Evolutionary conservation across 805 yeast species (phyloP).

Genomic region (Zygotorulaspora florentina): DNA sequence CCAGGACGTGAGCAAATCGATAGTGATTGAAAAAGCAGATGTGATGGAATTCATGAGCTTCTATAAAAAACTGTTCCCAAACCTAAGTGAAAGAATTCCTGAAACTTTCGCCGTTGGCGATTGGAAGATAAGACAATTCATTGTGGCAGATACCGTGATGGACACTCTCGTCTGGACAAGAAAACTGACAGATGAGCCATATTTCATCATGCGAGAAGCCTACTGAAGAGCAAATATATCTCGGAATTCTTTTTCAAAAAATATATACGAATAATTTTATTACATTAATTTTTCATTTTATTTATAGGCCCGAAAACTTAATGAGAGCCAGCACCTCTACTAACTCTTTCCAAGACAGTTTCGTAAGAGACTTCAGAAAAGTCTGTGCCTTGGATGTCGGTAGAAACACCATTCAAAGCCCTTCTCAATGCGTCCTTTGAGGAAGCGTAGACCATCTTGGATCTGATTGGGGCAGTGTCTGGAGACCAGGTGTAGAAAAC

Average conservation of each 20-base stretch:
- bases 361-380: slow-evolving; percentile 95
- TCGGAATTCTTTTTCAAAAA: neutral
- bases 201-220: slow-evolving; percentile 29
- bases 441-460: slow-evolving; percentile 98
- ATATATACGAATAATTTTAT: neutral
- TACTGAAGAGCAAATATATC: neutral
- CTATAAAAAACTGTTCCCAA: slow-evolving; percentile 52
- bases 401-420: slow-evolving; percentile 88
- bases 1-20: slow-evolving; percentile 35
- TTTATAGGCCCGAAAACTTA: slow-evolving; percentile 22
- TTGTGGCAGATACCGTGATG: slow-evolving; percentile 48
- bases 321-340: slow-evolving; percentile 71
- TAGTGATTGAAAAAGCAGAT: slow-evolving; percentile 47
- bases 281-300: neutral
- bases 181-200: slow-evolving; percentile 35
- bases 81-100: slow-evolving; percentile 46
- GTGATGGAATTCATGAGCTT: slow-evolving; percentile 50
- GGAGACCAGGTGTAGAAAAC: slow-evolving; percentile 90
- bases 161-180: slow-evolving; percentile 48
- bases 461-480: slow-evolving; percentile 90
- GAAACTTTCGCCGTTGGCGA: slow-evolving; percentile 51
- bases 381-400: slow-evolving; percentile 98
- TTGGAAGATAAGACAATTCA: slow-evolving; percentile 41
- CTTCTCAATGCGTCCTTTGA: slow-evolving; percentile 97
- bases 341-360: slow-evolving; percentile 82